Conservation (phyloP, 1,284 basidiomycete genomes). For the Fomitopsis palustris region DNA sequence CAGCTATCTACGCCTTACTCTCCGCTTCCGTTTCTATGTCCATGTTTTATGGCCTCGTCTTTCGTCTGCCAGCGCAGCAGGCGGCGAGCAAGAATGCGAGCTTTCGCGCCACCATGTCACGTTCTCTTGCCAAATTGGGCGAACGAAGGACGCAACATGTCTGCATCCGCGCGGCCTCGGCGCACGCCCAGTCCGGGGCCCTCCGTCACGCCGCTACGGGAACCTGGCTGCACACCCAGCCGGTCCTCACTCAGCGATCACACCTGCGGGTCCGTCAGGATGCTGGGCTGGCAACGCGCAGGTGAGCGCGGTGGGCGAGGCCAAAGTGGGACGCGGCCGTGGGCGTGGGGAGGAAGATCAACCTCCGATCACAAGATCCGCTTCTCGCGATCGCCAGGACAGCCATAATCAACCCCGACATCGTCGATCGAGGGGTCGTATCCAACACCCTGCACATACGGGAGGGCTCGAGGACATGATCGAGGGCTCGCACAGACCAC, state of each 20-base stretch:
- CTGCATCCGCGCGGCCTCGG: not conserved
- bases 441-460: not conserved
- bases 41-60: too few species aligned
- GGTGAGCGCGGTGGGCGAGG: not conserved
- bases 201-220: too few species aligned
- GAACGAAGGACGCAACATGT: not conserved
- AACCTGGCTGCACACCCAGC: not conserved
- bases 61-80: not conserved
- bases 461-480: not conserved
- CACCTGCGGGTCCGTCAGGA: not conserved
- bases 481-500: not conserved
- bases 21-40: not conserved
- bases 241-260: not conserved
- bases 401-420: not conserved
- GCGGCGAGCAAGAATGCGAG: not conserved
- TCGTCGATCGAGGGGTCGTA: not conserved
- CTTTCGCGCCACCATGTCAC: not conserved
- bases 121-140: not conserved
- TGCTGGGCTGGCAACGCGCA: not conserved
- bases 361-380: slow-evolving; percentile 22
- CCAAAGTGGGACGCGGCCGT: not conserved
- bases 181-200: not conserved
- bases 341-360: slow-evolving; percentile 15
- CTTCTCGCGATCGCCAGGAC: slow-evolving; percentile 19
- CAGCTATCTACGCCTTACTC: not conserved